Conservation (phyloP, 2,329 filamentous ascomycete species). For the Trichoderma brevicompactum region DNA sequence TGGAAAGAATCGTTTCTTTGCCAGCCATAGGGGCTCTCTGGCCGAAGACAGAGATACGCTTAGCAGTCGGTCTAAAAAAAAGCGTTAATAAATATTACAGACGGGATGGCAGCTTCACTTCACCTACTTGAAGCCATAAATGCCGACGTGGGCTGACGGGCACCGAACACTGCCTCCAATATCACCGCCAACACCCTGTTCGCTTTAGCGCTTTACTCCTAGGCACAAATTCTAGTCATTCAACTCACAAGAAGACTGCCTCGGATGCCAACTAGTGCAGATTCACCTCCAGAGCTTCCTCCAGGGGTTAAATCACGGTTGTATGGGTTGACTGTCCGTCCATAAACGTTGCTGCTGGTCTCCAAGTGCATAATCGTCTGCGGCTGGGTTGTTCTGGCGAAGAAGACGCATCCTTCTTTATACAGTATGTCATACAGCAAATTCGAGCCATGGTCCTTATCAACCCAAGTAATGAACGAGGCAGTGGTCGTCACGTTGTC, state of each 20-base stretch:
- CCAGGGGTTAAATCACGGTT: slow-evolving; percentile 65
- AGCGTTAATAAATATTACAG: neutral
- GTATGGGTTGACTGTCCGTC: slow-evolving; percentile 65
- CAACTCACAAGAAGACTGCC: slow-evolving; percentile 45
- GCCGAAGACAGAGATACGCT: slow-evolving; percentile 39
- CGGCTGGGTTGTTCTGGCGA: slow-evolving; percentile 72
- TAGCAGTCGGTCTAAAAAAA: slow-evolving; percentile 34
- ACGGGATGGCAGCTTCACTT: neutral
- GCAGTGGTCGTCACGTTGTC: slow-evolving; percentile 22
- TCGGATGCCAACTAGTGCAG: slow-evolving; percentile 46
- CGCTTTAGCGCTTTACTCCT: neutral
- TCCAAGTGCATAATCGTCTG: slow-evolving; percentile 61
- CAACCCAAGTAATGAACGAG: slow-evolving; percentile 41
- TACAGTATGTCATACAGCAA: slow-evolving; percentile 40
- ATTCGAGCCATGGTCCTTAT: slow-evolving; percentile 41
- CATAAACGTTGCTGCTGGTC: slow-evolving; percentile 66
- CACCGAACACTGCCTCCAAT: slow-evolving; percentile 48
- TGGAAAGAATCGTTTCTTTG: slow-evolving; percentile 43
- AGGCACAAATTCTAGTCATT: too few relatives aligned
- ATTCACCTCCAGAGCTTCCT: slow-evolving; percentile 65
- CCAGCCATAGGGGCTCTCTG: slow-evolving; percentile 39
- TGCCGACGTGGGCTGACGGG: slow-evolving; percentile 41
- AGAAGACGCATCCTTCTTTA: slow-evolving; percentile 47
- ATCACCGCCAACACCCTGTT: slow-evolving; percentile 45
- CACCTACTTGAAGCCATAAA: slow-evolving; percentile 23